phyloP scores from a whole-genome alignment of 345 rosid genomes.

The Microthlaspi erraticum region DNA sequence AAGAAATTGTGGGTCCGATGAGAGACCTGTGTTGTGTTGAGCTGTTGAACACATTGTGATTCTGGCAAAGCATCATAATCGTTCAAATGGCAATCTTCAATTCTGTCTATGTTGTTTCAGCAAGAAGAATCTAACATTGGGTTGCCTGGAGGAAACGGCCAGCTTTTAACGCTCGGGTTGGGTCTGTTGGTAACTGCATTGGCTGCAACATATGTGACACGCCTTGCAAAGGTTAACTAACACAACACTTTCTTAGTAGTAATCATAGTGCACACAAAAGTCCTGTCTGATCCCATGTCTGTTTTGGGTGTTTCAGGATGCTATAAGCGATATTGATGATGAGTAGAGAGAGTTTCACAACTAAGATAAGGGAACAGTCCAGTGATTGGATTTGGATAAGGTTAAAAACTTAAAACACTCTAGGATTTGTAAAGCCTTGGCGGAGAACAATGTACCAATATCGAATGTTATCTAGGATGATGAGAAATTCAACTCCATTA shows the following conservation, averaged over 20 bases:
- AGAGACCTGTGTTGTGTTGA: constrained; percentile 12
- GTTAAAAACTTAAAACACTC: not conserved
- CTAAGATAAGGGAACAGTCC: not conserved
- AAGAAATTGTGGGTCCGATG: not conserved
- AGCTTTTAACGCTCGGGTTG: constrained; percentile 78
- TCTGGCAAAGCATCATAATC: constrained; percentile 1
- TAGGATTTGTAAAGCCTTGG: constrained; percentile 32
- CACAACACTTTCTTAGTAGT: not conserved
- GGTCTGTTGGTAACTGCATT: constrained; percentile 84
- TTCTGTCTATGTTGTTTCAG: constrained; percentile 49
- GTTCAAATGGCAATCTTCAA: constrained; percentile 3
- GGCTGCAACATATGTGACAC: constrained; percentile 86
- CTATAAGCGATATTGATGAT: constrained; percentile 60
- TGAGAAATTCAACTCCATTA: not conserved
- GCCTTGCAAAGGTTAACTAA: constrained; percentile 78
- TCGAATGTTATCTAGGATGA: constrained; percentile 30
- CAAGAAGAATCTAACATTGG: constrained; percentile 85
- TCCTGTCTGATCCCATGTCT: not conserved
- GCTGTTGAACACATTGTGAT: constrained; percentile 1
- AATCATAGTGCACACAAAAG: not conserved
- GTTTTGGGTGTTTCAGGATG: constrained; percentile 57
- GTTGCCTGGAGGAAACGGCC: constrained; percentile 73
- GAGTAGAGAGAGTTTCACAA: constrained; percentile 56
- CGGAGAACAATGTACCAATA: constrained; percentile 2
- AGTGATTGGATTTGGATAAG: not conserved